These are phyloP conservation scores for Alternaria postmessia DNA, from an alignment of 2,329 filamentous ascomycete species.

Conservation along the genomic window DNA sequence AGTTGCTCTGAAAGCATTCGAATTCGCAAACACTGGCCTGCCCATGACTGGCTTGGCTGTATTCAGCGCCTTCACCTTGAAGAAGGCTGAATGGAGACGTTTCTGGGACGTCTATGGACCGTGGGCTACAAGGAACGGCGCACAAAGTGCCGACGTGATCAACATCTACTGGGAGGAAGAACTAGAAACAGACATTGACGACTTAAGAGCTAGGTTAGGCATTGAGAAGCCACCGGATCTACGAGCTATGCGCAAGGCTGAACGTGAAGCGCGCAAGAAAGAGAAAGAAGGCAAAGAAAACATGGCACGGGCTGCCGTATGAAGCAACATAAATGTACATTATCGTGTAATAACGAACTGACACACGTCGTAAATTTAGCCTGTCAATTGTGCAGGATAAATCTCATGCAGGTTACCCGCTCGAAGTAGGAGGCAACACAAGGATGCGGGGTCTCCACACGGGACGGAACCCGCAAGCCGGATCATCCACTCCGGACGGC, in stretches of 20 bases:
- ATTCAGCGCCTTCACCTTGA: conserved; percentile 72
- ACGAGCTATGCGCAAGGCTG: conserved; percentile 75
- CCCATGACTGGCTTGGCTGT: conserved; percentile 94
- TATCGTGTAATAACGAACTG: conserved; percentile 11
- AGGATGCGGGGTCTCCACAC: conserved; percentile 19
- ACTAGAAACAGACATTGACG: conserved; percentile 81
- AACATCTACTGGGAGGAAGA: conserved; percentile 99
- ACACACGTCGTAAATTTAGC: neutral
- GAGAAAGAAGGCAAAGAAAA: conserved; percentile 62
- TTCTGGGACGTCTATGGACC: conserved; percentile 83
- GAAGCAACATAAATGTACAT: conserved; percentile 20
- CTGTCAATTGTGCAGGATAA: conserved; percentile 1
- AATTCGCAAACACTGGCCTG: conserved; percentile 91
- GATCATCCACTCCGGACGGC: neutral
- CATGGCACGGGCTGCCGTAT: conserved; percentile 29
- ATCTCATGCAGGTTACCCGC: neutral
- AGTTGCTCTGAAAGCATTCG: conserved; percentile 96
- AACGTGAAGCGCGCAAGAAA: conserved; percentile 72
- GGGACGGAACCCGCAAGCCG: conserved; percentile 14
- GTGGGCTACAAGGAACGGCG: conserved; percentile 88
- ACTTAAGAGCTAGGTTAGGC: conserved; percentile 75
- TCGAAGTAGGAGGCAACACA: neutral
- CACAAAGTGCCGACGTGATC: conserved; percentile 79
- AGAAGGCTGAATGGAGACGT: conserved; percentile 67
- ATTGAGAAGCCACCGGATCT: conserved; percentile 91